Percentiles rank a stretch among this genome's conserved stretches.
These are phyloP conservation scores for Suillus fuscotomentosus DNA, from an alignment of 768 basidiomycete genomes.

Conservation along the genomic window DNA sequence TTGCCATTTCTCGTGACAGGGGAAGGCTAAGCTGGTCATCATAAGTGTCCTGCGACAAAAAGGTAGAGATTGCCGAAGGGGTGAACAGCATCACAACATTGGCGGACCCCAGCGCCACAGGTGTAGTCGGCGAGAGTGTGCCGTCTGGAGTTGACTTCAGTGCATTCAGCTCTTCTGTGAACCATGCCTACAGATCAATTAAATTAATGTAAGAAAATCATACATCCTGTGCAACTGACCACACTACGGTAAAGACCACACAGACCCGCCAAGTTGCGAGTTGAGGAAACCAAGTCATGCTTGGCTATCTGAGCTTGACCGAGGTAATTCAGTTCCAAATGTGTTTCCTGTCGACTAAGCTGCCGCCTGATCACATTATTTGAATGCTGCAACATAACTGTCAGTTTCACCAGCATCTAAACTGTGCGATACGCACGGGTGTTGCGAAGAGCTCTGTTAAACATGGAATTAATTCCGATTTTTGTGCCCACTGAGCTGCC, in stretches of 20 bases:
- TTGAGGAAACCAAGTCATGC: constrained; percentile 67
- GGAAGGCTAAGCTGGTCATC: constrained; percentile 64
- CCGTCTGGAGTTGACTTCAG: constrained; percentile 62
- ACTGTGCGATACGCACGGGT: constrained; percentile 40
- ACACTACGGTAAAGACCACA: constrained; percentile 84
- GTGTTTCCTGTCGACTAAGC: constrained; percentile 74
- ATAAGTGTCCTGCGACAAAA: constrained; percentile 33
- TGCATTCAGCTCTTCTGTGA: constrained; percentile 65
- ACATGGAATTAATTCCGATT: constrained; percentile 72
- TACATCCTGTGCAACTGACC: constrained; percentile 45
- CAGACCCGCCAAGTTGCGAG: constrained; percentile 70
- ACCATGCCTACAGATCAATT: constrained; percentile 66
- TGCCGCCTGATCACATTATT: constrained; percentile 45
- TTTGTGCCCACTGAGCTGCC: constrained; percentile 83
- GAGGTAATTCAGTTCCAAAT: constrained; percentile 71
- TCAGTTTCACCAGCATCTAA: constrained; percentile 2
- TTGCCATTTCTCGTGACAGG: constrained; percentile 82
- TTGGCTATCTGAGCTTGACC: constrained; percentile 51
- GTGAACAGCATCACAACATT: constrained; percentile 41
- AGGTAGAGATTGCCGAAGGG: constrained; percentile 47
- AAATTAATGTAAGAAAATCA: constrained; percentile 11
- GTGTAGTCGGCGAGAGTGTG: constrained; percentile 47
- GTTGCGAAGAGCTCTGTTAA: constrained; percentile 61
- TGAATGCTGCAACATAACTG: constrained; percentile 33
- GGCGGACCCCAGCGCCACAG: constrained; percentile 45